These are phyloP conservation scores for Purpureocillium takamizusanense DNA, from an alignment of 2,329 filamentous ascomycete genomes.

Conservation along the genomic window DNA sequence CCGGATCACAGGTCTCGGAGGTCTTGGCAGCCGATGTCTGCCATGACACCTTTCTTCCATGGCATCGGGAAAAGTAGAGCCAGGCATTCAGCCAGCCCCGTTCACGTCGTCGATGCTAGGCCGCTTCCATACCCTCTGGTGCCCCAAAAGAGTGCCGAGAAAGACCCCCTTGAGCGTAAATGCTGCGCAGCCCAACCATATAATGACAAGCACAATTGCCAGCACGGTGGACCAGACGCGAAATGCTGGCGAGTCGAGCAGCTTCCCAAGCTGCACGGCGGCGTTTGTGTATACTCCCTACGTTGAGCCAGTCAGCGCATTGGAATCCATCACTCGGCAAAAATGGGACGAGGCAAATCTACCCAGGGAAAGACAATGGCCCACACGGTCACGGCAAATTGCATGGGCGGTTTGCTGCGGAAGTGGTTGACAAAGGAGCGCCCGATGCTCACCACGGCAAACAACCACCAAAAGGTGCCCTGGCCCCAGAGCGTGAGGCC, in stretches of 20 bases:
- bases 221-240: slow-evolving; percentile 26
- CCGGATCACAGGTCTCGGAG: too few species aligned
- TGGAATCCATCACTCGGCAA: too few species aligned
- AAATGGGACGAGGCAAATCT: slow-evolving; percentile 8
- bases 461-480: slow-evolving; percentile 31
- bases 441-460: slow-evolving; percentile 24
- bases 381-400: slow-evolving; percentile 23
- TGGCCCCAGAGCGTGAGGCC: slow-evolving; percentile 29
- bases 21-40: too few species aligned
- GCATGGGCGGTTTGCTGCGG: slow-evolving; percentile 8
- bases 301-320: not conserved
- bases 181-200: slow-evolving; percentile 13
- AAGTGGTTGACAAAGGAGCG: slow-evolving; percentile 11
- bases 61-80: too few species aligned
- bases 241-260: slow-evolving; percentile 28
- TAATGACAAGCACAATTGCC: slow-evolving; percentile 21
- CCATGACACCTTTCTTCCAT: too few species aligned
- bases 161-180: not conserved
- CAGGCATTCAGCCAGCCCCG: too few species aligned
- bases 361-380: slow-evolving; percentile 29
- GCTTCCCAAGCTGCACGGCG: slow-evolving; percentile 24
- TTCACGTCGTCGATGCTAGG: too few species aligned
- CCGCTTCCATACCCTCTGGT: too few species aligned
- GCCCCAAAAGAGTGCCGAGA: too few species aligned
- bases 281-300: slow-evolving; percentile 30